Conservation (phyloP, 345 rosid genomes). For the Mallotus nudiflorus region DNA sequence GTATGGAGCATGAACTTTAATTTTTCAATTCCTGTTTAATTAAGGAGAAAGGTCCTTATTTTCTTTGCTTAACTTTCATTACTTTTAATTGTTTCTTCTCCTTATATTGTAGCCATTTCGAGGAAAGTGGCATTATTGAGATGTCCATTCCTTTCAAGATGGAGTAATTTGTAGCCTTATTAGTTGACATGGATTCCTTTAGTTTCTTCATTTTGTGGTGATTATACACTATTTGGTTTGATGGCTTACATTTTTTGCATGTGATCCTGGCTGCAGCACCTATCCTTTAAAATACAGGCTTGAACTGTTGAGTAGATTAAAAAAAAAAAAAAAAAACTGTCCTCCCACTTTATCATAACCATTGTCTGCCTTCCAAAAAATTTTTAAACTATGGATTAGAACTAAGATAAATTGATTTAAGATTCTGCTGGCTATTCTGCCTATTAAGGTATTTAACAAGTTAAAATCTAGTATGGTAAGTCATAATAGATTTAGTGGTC, state of each 20-base stretch:
- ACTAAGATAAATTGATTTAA: constrained; percentile 27
- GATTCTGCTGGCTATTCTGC: constrained; percentile 25
- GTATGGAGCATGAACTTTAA: constrained; percentile 65
- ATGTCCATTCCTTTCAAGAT: constrained; percentile 25
- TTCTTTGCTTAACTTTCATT: neutral
- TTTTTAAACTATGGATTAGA: constrained; percentile 30
- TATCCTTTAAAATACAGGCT: constrained; percentile 19
- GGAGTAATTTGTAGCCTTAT: constrained; percentile 20
- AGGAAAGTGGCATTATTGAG: constrained; percentile 25
- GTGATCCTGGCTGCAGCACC: constrained; percentile 3
- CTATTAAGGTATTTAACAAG: constrained; percentile 38
- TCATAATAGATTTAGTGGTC: constrained; percentile 71
- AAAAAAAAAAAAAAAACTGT: constrained; percentile 18
- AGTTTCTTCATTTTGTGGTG: constrained; percentile 33
- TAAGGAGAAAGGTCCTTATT: neutral
- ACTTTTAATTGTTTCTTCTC: neutral
- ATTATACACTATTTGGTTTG: constrained; percentile 20
- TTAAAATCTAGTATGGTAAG: constrained; percentile 44
- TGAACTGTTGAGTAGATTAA: constrained; percentile 31
- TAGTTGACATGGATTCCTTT: constrained; percentile 32
- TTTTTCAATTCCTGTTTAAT: constrained; percentile 11
- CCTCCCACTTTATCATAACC: neutral
- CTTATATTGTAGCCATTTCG: constrained; percentile 4
- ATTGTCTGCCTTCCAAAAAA: constrained; percentile 11
- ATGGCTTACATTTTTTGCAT: constrained; percentile 21